A percentile compares a stretch with the other conserved stretches of the same genome.
These are phyloP conservation scores for Yamadazyma dendronema DNA, from an alignment of 1,139 yeast species.

Conservation along the genomic window DNA sequence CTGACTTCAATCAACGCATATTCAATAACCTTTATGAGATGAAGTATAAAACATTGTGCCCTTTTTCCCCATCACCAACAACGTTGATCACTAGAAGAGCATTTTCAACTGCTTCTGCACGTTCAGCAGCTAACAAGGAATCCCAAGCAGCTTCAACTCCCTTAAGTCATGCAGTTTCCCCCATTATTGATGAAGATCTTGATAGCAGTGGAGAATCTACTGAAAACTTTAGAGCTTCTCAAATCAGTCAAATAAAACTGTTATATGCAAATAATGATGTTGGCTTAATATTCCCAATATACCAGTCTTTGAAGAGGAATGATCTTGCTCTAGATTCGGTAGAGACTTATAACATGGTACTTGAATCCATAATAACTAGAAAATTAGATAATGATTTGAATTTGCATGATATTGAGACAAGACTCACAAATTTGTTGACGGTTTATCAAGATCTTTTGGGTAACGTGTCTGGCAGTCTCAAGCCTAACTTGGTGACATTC, in stretches of 20 bases:
- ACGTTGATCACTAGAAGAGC: constrained; percentile 9
- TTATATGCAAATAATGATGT: constrained; percentile 21
- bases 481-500: constrained; percentile 57
- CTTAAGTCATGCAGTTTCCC: neutral
- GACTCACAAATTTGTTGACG: constrained; percentile 57
- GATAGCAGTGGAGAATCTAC: constrained; percentile 3
- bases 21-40: constrained; percentile 23
- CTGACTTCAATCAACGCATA: constrained; percentile 30
- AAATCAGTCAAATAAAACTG: constrained; percentile 6
- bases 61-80: neutral
- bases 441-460: constrained; percentile 64
- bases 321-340: constrained; percentile 30
- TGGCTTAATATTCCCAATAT: constrained; percentile 40
- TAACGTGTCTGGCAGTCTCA: constrained; percentile 27
- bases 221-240: constrained; percentile 3
- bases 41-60: constrained; percentile 17
- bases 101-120: constrained; percentile 6
- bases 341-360: constrained; percentile 36
- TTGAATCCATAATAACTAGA: constrained; percentile 33
- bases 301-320: constrained; percentile 43
- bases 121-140: neutral
- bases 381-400: constrained; percentile 24
- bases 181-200: neutral
- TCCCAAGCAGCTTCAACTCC: neutral
- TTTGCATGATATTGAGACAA: constrained; percentile 31